Evolutionary conservation across 352 stramenopile genomes (phyloP), one percentile per base, ranked within the genome.

Genomic region (Pythium vanterpoolii): DNA sequence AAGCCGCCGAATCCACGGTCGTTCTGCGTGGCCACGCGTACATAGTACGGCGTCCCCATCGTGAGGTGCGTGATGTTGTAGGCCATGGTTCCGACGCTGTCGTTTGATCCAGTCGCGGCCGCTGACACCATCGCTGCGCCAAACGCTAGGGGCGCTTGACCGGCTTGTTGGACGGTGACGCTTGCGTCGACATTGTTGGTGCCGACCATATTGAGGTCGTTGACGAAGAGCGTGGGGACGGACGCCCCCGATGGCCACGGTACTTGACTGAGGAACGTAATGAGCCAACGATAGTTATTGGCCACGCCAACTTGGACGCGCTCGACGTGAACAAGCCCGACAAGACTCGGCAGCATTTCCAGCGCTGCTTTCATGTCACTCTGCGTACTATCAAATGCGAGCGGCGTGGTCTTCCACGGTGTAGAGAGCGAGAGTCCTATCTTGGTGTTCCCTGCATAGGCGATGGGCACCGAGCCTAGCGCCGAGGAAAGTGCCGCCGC

Each of bases 251-350:
- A 5, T 0, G 58, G 27, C 6, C 75, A 48, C 0, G 83, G 80
- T 3, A 93, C 73, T 39, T 89, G 76, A 14, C 62, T 71, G 19
- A 68, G 75, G 62, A 98, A 98, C 11, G 93, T 97, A 30, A 98
- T 79, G 16, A 65, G 76, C 93, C 93, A 98, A 10, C 79, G 71
- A 64, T 86, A 98, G 24, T 79, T 90, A 52, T 86, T 87, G 24
- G 70, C 58, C 16, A 75, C 51, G 3, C 58, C 63, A 10, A 77
- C 68, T 23, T 79, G 77, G 26, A 93, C 68, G n/a, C 95, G 84
- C 50, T 91, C 80, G 1, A 98, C 89, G 18, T 95, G 80, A 5
- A 98, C 89, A n/a, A 84, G 71, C 1, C 93, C 93, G 23, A 97
- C 56, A 18, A 72, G 10, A 48, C 87, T 93, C 11, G 90, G 78